A percentile compares a stretch with the other conserved stretches of the same genome.
These are phyloP conservation scores for Coemansia aciculifera DNA, from an alignment of 192 early-diverging fungal species.

Conservation along the genomic window DNA sequence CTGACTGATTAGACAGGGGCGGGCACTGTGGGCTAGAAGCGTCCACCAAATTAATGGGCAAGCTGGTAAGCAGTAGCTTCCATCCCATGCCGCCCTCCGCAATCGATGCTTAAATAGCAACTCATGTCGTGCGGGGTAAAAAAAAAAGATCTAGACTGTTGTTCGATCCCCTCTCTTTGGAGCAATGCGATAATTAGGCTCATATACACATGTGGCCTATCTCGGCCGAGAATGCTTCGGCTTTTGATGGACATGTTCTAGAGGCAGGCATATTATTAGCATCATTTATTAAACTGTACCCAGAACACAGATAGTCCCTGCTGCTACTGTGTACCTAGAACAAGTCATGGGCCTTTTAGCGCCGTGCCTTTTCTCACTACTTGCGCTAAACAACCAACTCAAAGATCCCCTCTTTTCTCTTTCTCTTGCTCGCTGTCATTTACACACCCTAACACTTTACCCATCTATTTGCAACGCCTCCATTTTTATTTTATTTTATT, in stretches of 20 bases:
- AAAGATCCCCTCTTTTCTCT: background rate
- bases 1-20: background rate
- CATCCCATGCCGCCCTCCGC: background rate
- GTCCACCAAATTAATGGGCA: background rate
- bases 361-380: background rate
- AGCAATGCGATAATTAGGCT: background rate
- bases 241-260: background rate
- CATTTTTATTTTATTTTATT: background rate
- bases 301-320: background rate
- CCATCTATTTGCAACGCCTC: background rate
- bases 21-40: background rate
- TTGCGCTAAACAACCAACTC: background rate
- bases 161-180: background rate
- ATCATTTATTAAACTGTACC: background rate
- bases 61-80: background rate
- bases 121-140: background rate
- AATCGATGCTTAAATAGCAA: background rate
- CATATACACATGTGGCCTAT: background rate
- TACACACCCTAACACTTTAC: background rate
- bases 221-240: background rate
- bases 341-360: background rate
- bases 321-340: background rate
- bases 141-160: background rate
- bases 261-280: conserved; percentile 2
- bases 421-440: background rate